Percentiles rank a stretch among this genome's conserved stretches.
Conservation (phyloP, 208 protist species). For the Acanthamoeba quina region DNA sequence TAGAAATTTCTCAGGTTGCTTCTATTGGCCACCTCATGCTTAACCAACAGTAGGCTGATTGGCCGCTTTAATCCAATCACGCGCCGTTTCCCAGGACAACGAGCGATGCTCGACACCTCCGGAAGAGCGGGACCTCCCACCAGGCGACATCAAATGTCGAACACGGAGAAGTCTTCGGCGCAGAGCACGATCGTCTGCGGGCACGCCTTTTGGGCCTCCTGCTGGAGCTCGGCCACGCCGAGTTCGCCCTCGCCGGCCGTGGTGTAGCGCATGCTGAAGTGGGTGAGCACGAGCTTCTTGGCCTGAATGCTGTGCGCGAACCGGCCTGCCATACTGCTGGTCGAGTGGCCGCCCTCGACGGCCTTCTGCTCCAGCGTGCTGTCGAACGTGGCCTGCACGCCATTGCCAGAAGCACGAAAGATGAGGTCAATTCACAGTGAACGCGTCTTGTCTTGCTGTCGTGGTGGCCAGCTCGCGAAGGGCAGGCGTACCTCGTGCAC, state of each 20-base stretch:
- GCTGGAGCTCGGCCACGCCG: conserved; percentile 11
- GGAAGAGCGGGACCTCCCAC: too few species aligned
- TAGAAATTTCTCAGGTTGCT: too few species aligned
- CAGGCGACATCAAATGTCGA: conserved; percentile 6
- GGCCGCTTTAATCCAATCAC: not conserved
- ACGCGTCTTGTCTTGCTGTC: not conserved
- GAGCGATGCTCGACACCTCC: too few species aligned
- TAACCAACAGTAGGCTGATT: too few species aligned
- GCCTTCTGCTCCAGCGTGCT: conserved; percentile 45
- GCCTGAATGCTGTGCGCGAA: conserved; percentile 70
- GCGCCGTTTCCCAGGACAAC: not conserved
- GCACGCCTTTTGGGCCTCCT: conserved; percentile 66
- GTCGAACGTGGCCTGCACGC: conserved; percentile 51
- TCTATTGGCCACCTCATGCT: too few species aligned
- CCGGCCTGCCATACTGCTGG: conserved; percentile 71
- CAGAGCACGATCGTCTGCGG: conserved; percentile 14
- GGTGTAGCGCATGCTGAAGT: conserved; percentile 79
- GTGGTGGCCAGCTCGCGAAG: not conserved
- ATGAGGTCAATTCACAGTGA: not conserved
- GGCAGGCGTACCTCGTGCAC: conserved; percentile 75
- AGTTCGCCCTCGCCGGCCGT: conserved; percentile 2
- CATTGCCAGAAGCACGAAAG: not conserved
- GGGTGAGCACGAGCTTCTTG: conserved; percentile 78
- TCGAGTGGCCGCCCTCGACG: conserved; percentile 77
- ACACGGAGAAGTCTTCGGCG: conserved; percentile 51